Evolutionary conservation across 495 filamentous ascomycete genomes (phyloP), one percentile per base, ranked within the genome.

Genomic region (Tuber indicum): DNA sequence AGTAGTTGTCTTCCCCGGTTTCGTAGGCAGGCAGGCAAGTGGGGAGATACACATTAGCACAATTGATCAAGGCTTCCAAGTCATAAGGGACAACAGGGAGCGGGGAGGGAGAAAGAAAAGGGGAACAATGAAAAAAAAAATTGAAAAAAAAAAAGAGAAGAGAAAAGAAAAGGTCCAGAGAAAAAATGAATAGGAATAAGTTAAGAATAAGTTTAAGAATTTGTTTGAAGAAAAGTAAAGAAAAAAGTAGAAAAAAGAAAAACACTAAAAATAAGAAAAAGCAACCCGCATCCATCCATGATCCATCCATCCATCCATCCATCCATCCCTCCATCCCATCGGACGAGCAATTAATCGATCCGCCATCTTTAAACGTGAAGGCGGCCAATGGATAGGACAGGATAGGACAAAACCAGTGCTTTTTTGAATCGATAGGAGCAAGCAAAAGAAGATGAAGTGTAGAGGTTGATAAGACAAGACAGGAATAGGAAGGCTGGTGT

Each of bases 31-130:
- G 46, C 19, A 47, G 46, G 46, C 6, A 23, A 23, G 52, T 7
- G 14, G 26, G 26, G 58, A 8, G 26, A 26, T 16, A 7, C 4
- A 36, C 52, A 66, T 66, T 66, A 66, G 58, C 58, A 66, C 36
- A 66, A 66, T 36, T 19, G 32, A 66, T 66, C 58, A 66, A 17
- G 58, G 32, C 6, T 66, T 17, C 19, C 58, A 17, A 66, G 58
- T 66, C 58, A 66, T 19, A 32, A 66, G 19, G 41, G 78, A 69
- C n/a, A 71, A 69, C n/a, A 71, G 73, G 78, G 78, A 77, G 45
- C n/a, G 74, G 58, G 78, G 76, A 79, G 47, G 75, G 36, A 73
- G 49, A 52, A 71, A 71, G 75, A 79, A 74, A 79, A 69, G 71
- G 58, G 32, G 36, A 69, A 71, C 42, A 44, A 74, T 58, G 47